Evolutionary conservation across 768 basidiomycete species (phyloP).

Genomic region (Boletus bicolor): DNA sequence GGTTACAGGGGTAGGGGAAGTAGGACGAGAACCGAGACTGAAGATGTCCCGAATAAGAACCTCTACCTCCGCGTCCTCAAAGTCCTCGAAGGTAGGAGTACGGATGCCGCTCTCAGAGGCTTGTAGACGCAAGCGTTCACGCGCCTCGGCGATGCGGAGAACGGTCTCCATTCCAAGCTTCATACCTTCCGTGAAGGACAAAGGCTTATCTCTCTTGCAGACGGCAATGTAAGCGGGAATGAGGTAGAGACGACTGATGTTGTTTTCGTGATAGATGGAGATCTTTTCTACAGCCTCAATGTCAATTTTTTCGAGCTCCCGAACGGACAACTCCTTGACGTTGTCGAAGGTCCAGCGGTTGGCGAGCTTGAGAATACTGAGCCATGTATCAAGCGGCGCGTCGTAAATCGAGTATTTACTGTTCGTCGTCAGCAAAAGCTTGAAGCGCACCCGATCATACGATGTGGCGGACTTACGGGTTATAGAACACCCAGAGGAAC

Average conservation of each 20-base stretch:
- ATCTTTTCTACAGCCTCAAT: conserved; percentile 38
- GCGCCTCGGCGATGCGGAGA: conserved; percentile 36
- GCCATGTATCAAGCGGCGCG: conserved; percentile 41
- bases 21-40: conserved; percentile 25
- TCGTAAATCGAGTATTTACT: conserved; percentile 40
- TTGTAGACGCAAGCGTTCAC: conserved; percentile 38
- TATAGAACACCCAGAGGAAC: conserved; percentile 63
- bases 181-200: conserved; percentile 39
- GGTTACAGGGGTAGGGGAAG: conserved; percentile 17
- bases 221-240: conserved; percentile 36
- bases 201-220: conserved; percentile 35
- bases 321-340: conserved; percentile 38
- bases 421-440: background rate
- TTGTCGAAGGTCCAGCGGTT: conserved; percentile 40
- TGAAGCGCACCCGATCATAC: background rate
- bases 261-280: conserved; percentile 36
- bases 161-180: conserved; percentile 41
- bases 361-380: conserved; percentile 37
- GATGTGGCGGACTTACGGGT: conserved; percentile 41
- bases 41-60: conserved; percentile 29
- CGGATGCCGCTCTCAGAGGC: conserved; percentile 32
- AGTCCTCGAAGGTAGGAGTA: conserved; percentile 31
- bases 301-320: conserved; percentile 37
- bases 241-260: conserved; percentile 33
- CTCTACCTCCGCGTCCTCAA: conserved; percentile 29